These are phyloP conservation scores for Flaveria ramosissima DNA, from an alignment of 129 eudicot species.

Conservation along the genomic window DNA sequence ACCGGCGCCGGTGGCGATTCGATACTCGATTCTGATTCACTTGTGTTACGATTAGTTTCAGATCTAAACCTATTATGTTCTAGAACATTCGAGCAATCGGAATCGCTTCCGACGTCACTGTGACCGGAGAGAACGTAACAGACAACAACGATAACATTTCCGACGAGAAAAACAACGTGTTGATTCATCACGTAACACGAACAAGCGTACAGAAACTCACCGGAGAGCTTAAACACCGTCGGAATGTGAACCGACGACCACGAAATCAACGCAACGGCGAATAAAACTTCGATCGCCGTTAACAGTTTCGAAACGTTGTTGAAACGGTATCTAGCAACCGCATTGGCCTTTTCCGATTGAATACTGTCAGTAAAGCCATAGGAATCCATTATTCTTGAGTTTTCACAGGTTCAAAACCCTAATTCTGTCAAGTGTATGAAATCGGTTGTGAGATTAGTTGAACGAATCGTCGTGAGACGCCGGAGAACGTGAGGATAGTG, in stretches of 20 bases:
- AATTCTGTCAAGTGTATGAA: background rate
- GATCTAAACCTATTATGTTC: conserved; percentile 27
- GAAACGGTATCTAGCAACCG: conserved; percentile 11
- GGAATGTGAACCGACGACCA: conserved; percentile 64
- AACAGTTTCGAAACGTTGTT: conserved; percentile 3
- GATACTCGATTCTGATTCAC: background rate
- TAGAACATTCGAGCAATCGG: conserved; percentile 13
- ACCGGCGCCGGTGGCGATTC: conserved; percentile 2
- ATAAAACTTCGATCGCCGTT: background rate
- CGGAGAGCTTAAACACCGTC: conserved; percentile 24
- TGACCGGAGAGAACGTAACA: conserved; percentile 50
- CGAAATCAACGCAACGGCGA: conserved; percentile 42
- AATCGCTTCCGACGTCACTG: conserved; percentile 23
- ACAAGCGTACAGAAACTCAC: conserved; percentile 27
- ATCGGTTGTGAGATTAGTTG: background rate
- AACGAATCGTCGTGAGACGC: background rate
- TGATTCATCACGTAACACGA: conserved; percentile 45
- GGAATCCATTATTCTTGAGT: conserved; percentile 8
- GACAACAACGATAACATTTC: conserved; percentile 53
- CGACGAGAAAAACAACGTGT: conserved; percentile 72
- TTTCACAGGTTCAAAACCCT: background rate
- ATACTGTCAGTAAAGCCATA: conserved; percentile 1
- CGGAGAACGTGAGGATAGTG: background rate
- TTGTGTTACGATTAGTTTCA: conserved; percentile 11
- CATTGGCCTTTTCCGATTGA: conserved; percentile 13